Evolutionary conservation across 2,329 filamentous ascomycete species (phyloP), one percentile per base, ranked within the genome.

Genomic region (Fusarium beomiforme): DNA sequence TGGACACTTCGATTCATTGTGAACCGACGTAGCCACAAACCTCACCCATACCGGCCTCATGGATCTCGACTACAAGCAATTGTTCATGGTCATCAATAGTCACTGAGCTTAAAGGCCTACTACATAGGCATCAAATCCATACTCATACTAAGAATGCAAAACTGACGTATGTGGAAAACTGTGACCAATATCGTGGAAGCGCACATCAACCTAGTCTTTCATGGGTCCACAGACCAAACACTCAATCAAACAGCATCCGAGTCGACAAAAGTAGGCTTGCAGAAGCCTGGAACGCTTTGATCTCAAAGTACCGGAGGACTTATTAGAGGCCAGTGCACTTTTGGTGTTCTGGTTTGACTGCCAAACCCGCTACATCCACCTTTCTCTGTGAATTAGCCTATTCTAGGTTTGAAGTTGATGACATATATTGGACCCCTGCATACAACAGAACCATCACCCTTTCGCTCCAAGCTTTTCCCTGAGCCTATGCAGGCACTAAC

Each of bases 381-480:
- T 42, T 60, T 34, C 55, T 60, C 49, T 42, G 55, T 55, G 56
- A 61, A 39, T 37, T 59, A 49, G 42, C 50, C 42, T 43, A 47
- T 64, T 46, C 49, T 36, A 59, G 60, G 36, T 43, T 60, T 57
- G 49, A 46, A 59, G 37, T 64, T 56, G 58, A 61, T 72, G 69
- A 44, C 55, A 66, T 59, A 66, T 59, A 50, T 36, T 54, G 36
- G 39, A 51, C 59, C 69, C 64, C 59, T 71, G 69, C 69, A 66
- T 66, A n/a, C 39, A 55, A 46, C 51, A 56, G 17, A 26, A 37
- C 23, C 17, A 39, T 54, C 37, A 54, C 49, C 41, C 41, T 51
- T 59, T 39, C 33, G 8, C 34, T 29, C 37, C 26, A 41, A 62
- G 42, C 63, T 39, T n/a, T 29, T 50, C 24, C 14, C n/a, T 16